Evolutionary conservation across 176 grass and related monocot genomes (phyloP).

Genomic region (Carex cristatella): DNA sequence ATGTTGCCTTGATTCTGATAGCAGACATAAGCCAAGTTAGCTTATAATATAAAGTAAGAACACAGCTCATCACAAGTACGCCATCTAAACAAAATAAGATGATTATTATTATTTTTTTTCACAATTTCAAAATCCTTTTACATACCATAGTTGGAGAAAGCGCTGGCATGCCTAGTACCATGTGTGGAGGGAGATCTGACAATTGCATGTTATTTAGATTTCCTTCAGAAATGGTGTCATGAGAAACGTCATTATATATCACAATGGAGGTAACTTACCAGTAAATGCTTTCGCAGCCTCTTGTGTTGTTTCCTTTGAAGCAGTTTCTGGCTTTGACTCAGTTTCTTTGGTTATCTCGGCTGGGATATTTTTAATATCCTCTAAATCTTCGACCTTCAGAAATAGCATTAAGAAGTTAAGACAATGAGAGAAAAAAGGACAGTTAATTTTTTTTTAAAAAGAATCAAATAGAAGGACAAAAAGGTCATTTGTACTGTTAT

Average conservation of each 20-base stretch:
- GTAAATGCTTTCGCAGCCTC: neutral
- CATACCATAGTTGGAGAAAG: slow-evolving; percentile 87
- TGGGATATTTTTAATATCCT: slow-evolving; percentile 70
- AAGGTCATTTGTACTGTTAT: slow-evolving; percentile 61
- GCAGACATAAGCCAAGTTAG: slow-evolving; percentile 4
- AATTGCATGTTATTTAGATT: neutral
- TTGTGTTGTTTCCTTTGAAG: slow-evolving; percentile 34
- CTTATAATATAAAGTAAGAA: neutral
- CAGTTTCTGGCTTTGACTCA: slow-evolving; percentile 51
- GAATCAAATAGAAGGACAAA: neutral
- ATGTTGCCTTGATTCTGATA: slow-evolving; percentile 97
- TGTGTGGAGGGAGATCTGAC: slow-evolving; percentile 67
- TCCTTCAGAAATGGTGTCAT: neutral
- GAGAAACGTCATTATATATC: neutral
- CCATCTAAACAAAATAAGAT: slow-evolving; percentile 6
- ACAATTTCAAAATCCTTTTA: neutral
- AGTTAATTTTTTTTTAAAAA: neutral
- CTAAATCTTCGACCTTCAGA: slow-evolving; percentile 76
- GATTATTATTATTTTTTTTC: neutral
- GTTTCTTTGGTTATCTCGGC: slow-evolving; percentile 49
- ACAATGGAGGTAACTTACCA: slow-evolving; percentile 1
- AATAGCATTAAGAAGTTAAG: neutral
- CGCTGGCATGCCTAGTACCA: slow-evolving; percentile 86
- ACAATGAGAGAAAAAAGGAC: neutral
- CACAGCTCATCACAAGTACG: neutral